A percentile compares a stretch with the other conserved stretches of the same genome.
Conservation (phyloP, 2,329 filamentous ascomycete species). For the Chaetomiaceae sp. region DNA sequence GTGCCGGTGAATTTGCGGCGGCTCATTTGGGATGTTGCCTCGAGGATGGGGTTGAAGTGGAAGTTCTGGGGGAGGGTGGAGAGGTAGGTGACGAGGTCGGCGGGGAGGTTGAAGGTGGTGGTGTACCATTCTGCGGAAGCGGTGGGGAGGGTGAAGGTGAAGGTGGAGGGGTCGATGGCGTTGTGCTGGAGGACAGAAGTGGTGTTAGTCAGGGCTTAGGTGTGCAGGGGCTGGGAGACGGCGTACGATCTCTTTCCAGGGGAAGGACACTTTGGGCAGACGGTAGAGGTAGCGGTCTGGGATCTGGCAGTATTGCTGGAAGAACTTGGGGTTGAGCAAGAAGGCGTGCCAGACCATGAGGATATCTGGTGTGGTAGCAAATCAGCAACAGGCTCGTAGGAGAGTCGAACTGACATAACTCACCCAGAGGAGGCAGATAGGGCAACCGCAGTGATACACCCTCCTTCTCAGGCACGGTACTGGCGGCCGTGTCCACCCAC, state of each 20-base stretch:
- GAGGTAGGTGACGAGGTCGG: background rate
- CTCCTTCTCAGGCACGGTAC: too few relatives aligned
- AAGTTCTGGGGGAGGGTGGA: too few relatives aligned
- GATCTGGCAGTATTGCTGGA: slow-evolving; percentile 3
- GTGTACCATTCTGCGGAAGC: background rate
- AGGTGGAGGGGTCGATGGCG: background rate
- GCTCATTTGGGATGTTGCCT: too few relatives aligned
- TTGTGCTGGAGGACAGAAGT: background rate
- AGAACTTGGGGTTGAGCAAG: slow-evolving; percentile 14
- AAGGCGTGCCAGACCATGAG: slow-evolving; percentile 20
- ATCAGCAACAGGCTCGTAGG: too few relatives aligned
- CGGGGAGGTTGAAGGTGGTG: background rate
- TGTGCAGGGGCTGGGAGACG: background rate
- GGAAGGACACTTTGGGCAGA: background rate
- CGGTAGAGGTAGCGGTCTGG: background rate
- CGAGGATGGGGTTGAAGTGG: background rate
- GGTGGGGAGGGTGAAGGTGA: background rate
- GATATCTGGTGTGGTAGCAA: background rate
- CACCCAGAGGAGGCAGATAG: background rate
- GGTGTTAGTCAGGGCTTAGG: background rate
- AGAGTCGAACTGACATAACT: background rate
- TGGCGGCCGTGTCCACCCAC: background rate
- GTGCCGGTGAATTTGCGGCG: too few relatives aligned
- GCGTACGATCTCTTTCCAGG: background rate
- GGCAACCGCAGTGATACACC: background rate